Percentiles rank a stretch among this genome's conserved stretches.
phyloP scores from a whole-genome alignment of 805 yeast species.

The Starmera dryadoides region DNA sequence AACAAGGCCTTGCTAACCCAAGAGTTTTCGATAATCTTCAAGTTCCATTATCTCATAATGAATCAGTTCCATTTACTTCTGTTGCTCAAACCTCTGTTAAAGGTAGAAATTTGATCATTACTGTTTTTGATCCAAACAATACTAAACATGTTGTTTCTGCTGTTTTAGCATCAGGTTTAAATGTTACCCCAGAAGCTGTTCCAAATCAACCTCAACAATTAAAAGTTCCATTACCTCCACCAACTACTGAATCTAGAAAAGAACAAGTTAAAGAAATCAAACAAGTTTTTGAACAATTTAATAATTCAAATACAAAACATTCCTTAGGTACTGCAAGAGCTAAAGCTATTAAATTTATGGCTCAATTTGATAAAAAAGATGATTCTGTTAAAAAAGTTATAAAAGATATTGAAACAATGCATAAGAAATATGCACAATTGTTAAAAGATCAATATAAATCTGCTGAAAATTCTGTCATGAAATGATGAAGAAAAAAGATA shows the following conservation, averaged over 20 bases:
- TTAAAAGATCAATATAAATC: constrained; percentile 48
- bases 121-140: constrained; percentile 80
- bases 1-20: constrained; percentile 65
- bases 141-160: constrained; percentile 64
- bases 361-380: constrained; percentile 41
- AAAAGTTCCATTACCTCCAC: constrained; percentile 68
- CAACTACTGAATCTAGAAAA: constrained; percentile 57
- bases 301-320: constrained; percentile 38
- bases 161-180: constrained; percentile 59
- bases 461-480: constrained; percentile 39
- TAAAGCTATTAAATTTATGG: constrained; percentile 48
- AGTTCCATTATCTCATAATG: constrained; percentile 41
- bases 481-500: constrained; percentile 3
- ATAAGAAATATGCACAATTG: constrained; percentile 54
- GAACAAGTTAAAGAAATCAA: constrained; percentile 56
- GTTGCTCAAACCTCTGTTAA: constrained; percentile 67
- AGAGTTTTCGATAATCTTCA: constrained; percentile 53
- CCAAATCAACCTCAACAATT: constrained; percentile 66
- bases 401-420: constrained; percentile 60
- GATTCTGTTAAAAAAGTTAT: constrained; percentile 49
- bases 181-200: constrained; percentile 75
- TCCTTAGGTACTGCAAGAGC: constrained; percentile 55
- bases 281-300: constrained; percentile 55
- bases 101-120: constrained; percentile 65
- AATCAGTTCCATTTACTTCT: constrained; percentile 42